Conservation (phyloP, 805 yeast species). For the Monosporozyma unispora region DNA sequence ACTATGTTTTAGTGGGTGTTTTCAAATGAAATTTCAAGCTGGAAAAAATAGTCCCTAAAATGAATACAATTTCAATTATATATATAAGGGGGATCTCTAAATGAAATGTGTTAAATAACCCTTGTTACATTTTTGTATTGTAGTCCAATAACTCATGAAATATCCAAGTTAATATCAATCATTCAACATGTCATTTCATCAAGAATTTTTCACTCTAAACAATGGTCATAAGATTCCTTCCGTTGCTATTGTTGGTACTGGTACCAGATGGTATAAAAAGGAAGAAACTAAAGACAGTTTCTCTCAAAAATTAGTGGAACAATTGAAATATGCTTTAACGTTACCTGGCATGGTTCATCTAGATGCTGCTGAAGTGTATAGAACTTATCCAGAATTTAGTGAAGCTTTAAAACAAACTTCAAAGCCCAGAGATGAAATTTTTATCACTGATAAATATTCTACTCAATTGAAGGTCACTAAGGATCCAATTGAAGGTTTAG, state of each 20-base stretch:
- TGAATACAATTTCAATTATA: not conserved
- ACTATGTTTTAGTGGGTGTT: not conserved
- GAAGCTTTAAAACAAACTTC: slow-evolving; percentile 35
- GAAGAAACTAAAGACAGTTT: slow-evolving; percentile 20
- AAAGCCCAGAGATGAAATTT: slow-evolving; percentile 42
- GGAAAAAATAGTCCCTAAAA: not conserved
- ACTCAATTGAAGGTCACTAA: slow-evolving; percentile 17
- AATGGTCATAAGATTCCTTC: slow-evolving; percentile 38
- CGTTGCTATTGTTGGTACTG: slow-evolving; percentile 48
- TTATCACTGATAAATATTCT: slow-evolving; percentile 47
- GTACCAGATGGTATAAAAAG: slow-evolving; percentile 47
- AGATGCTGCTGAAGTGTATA: slow-evolving; percentile 51
- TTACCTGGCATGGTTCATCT: slow-evolving; percentile 45
- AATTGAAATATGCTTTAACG: slow-evolving; percentile 27
- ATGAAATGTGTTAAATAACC: not conserved
- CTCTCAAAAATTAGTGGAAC: slow-evolving; percentile 28
- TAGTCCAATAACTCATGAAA: not conserved
- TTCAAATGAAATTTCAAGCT: not conserved
- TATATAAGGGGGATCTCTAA: not conserved
- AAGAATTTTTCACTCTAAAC: slow-evolving; percentile 24
- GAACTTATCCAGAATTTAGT: slow-evolving; percentile 46
- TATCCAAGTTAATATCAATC: not conserved
- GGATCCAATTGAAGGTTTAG: slow-evolving; percentile 36
- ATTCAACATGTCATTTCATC: slow-evolving; percentile 8
- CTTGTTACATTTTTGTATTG: not conserved